Conservation (phyloP, 1,284 basidiomycete genomes). For the Irpex sp. region DNA sequence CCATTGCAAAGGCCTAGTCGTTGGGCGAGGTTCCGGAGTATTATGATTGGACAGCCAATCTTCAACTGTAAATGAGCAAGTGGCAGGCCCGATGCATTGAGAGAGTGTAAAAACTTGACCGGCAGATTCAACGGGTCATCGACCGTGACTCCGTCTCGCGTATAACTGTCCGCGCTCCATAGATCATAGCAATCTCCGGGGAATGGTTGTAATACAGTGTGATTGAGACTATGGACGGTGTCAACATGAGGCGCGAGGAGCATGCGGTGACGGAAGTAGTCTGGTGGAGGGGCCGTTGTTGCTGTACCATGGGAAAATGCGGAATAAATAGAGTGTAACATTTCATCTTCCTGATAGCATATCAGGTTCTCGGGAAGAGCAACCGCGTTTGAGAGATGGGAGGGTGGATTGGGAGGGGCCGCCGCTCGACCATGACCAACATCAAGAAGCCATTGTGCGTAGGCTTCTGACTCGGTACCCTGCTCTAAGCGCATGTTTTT, state of each 20-base stretch:
- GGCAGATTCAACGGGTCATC: background rate
- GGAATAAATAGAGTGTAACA: no score
- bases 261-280: no score
- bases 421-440: constrained; percentile 35
- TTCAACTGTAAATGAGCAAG: background rate
- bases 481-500: constrained; percentile 8
- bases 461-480: constrained; percentile 22
- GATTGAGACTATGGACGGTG: no score
- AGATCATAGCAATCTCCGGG: background rate
- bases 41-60: constrained; percentile 29
- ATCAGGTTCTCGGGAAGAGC: background rate
- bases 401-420: background rate
- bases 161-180: background rate
- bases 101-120: background rate
- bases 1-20: constrained; percentile 35
- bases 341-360: no score
- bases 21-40: constrained; percentile 33
- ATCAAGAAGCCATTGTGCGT: constrained; percentile 39
- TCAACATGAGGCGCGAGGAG: no score
- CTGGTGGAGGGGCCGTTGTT: no score
- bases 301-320: no score
- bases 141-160: background rate
- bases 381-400: background rate
- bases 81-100: background rate
- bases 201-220: no score